Evolutionary conservation across 345 rosid genomes (phyloP).

Genomic region (Pelargonium nanum): DNA sequence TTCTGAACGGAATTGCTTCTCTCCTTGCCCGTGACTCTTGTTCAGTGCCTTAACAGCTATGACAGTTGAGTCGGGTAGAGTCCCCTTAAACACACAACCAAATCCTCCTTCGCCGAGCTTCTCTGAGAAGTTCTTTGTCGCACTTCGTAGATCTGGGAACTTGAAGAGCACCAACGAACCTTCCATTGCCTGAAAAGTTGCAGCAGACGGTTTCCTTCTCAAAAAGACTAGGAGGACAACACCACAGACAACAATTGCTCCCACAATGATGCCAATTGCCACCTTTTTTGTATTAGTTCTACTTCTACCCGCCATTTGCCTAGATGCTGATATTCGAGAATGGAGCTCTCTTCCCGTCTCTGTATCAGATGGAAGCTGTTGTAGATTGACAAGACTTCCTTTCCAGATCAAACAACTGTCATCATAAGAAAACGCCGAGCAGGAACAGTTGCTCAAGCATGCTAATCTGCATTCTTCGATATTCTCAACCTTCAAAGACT

Average conservation of each 20-base stretch:
- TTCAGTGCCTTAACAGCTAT: constrained; percentile 22
- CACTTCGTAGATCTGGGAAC: constrained; percentile 6
- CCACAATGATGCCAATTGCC: neutral
- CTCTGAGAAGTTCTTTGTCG: constrained; percentile 12
- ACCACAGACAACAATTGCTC: neutral
- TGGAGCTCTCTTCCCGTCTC: neutral
- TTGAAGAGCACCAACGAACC: constrained; percentile 4
- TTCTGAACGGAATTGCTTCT: constrained; percentile 19
- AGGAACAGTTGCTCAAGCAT: constrained; percentile 23
- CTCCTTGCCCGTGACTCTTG: constrained; percentile 6
- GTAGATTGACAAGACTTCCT: neutral
- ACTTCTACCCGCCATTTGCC: neutral
- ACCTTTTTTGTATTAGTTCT: neutral
- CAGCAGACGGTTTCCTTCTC: neutral
- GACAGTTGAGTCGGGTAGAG: constrained; percentile 4
- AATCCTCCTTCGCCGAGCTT: constrained; percentile 25
- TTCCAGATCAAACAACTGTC: constrained; percentile 14
- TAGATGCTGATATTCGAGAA: neutral
- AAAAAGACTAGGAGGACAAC: neutral
- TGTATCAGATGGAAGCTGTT: neutral
- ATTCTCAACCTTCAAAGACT: constrained; percentile 1
- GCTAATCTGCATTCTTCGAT: constrained; percentile 8
- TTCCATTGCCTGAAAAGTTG: neutral
- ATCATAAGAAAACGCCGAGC: constrained; percentile 22
- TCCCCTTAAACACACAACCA: constrained; percentile 19